Evolutionary conservation across 169 alveolate species (phyloP), one percentile per base, ranked within the genome.

Genomic region (Eimeria zaria): DNA sequence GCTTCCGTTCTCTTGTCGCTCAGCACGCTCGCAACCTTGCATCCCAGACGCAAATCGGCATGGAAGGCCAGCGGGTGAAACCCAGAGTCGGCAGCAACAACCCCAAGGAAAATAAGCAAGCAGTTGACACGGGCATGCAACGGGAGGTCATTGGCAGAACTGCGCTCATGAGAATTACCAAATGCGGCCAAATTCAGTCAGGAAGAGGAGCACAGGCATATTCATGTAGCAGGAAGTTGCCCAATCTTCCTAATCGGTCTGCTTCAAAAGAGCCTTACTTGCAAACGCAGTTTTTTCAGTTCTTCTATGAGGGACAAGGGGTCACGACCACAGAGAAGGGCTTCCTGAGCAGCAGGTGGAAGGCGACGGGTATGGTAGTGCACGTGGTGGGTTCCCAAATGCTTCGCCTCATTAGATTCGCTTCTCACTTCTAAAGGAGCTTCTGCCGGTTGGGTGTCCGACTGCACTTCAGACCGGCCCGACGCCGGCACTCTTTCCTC

Each of bases 271-370:
- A 24, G 73, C 67, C 96, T 3, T 73, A 91, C 96, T 80, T 91
- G 96, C 96, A 91, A 44, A 76, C 96, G 96, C 44, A 91, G 91
- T 73, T 76, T 60, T 27, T 80, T 83, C 62, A 91, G 92, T 30
- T 91, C 96, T 53, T 69, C 83, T 36, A 91, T 76, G 60, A 91
- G 96, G 33, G 92, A 58, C 33, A 78, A 46, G 24, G 96, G 96
- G 36, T 91, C 96, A n/a, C 46, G 84, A 7, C 96, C 96, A 67
- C 78, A 91, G n/a, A 91, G 85, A 30, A 91, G 96, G 58, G 96
- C 89, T 48, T 91, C 91, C 60, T 91, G 81, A 36, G 89, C 96
- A 69, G 74, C 96, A 14, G 91, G 62, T 14, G 91, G 76, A 55
- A 80, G 91, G 48, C 81, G 89, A 22, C 94, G 94, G 41, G 83